These are phyloP conservation scores for Allomyces arbusculus DNA, from an alignment of 192 early-diverging fungal genomes.

Conservation along the genomic window DNA sequence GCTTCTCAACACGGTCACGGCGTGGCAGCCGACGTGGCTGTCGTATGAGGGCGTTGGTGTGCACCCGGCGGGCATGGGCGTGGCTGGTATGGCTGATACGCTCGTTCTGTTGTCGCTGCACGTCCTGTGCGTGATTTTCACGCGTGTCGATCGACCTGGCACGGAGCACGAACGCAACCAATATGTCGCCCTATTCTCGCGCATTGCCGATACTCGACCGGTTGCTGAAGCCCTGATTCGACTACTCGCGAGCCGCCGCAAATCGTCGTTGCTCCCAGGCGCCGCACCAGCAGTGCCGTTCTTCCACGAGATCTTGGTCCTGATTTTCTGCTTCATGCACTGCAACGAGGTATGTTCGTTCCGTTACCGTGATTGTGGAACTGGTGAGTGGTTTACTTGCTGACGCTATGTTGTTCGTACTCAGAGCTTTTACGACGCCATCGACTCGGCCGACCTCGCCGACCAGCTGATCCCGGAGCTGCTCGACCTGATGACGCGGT, in stretches of 20 bases:
- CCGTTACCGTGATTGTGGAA: not conserved
- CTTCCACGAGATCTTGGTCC: not conserved
- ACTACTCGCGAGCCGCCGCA: not conserved
- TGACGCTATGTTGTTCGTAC: not conserved
- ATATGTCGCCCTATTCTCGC: not conserved
- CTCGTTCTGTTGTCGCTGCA: not conserved
- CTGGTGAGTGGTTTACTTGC: not conserved
- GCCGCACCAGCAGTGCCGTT: not conserved
- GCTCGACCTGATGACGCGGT: not conserved
- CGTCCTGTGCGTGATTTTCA: not conserved
- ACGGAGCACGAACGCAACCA: not conserved
- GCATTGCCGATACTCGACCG: not conserved
- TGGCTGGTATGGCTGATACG: not conserved
- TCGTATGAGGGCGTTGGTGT: not conserved
- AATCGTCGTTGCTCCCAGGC: not conserved
- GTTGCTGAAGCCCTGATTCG: not conserved
- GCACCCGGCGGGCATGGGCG: not conserved
- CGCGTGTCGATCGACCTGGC: not conserved
- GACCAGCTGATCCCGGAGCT: not conserved
- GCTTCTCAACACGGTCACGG: not conserved
- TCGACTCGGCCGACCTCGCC: not conserved
- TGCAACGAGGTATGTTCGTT: not conserved
- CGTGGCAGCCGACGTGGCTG: not conserved
- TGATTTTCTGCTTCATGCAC: not conserved
- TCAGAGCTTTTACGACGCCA: not conserved